A percentile compares a stretch with the other conserved stretches of the same genome.
Evolutionary conservation across 164 flowering plant genomes (phyloP).

Genomic region (Sedum album): DNA sequence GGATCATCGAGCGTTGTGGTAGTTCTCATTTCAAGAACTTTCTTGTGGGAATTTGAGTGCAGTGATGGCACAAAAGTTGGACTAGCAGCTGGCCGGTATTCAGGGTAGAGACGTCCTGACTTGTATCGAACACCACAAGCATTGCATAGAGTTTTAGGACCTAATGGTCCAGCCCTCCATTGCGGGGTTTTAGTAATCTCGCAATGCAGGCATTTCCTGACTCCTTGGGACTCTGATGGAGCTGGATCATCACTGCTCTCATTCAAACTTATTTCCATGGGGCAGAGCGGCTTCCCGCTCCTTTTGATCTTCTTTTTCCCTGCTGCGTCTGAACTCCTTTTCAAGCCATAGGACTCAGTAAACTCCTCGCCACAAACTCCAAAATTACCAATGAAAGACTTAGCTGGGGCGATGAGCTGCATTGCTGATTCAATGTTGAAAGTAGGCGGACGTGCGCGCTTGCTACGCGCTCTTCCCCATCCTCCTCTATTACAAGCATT

Average conservation of each 20-base stretch:
- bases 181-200: conserved; percentile 90
- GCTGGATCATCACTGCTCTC: conserved; percentile 1
- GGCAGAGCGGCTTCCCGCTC: conserved; percentile 23
- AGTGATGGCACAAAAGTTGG: conserved; percentile 72
- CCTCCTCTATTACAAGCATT: conserved; percentile 20
- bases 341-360: conserved; percentile 4
- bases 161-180: conserved; percentile 95
- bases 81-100: conserved; percentile 96
- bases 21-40: conserved; percentile 78
- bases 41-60: conserved; percentile 93
- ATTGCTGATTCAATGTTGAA: conserved; percentile 51
- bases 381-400: conserved; percentile 31
- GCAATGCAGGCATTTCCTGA: conserved; percentile 84
- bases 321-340: neutral
- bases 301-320: conserved; percentile 58
- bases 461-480: conserved; percentile 65
- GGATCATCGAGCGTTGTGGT: conserved; percentile 8
- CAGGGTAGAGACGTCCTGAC: conserved; percentile 90
- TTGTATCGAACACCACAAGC: conserved; percentile 95
- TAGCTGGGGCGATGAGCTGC: conserved; percentile 37
- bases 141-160: conserved; percentile 94
- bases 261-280: conserved; percentile 8
- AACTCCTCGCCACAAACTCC: conserved; percentile 30
- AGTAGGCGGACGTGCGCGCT: conserved; percentile 75
- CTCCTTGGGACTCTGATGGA: conserved; percentile 9